Evolutionary conservation across 179 eudicot genomes (phyloP).

Genomic region (Pouteria campechiana): DNA sequence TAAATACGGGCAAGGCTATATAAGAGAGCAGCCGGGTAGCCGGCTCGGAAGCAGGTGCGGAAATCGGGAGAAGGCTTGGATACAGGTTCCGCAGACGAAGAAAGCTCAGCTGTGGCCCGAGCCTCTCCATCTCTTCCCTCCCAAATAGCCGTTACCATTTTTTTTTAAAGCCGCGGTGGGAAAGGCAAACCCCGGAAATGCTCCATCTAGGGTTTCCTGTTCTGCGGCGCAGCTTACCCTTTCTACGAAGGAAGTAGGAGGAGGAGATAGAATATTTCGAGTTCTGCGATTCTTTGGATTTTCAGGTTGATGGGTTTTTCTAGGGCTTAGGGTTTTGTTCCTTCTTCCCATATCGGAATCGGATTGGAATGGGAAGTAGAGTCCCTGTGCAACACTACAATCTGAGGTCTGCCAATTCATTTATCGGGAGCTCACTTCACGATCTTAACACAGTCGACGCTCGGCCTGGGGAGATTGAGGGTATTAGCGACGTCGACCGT

Average conservation of each 20-base stretch:
- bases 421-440: constrained; percentile 34
- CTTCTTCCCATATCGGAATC: too few relatives aligned
- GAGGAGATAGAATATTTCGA: background rate
- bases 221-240: too few relatives aligned
- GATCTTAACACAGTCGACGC: constrained; percentile 37
- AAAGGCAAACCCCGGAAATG: too few relatives aligned
- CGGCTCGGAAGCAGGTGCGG: constrained; percentile 24
- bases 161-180: too few relatives aligned
- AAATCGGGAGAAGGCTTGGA: constrained; percentile 26
- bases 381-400: constrained; percentile 49
- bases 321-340: background rate
- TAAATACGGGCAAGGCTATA: too few relatives aligned
- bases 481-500: constrained; percentile 29
- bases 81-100: background rate
- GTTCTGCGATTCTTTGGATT: background rate
- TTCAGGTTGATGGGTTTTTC: background rate
- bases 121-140: constrained; percentile 1
- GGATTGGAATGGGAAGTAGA: constrained; percentile 67
- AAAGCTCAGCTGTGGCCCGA: constrained; percentile 16
- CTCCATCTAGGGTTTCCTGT: too few relatives aligned
- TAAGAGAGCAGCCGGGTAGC: too few relatives aligned
- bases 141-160: too few relatives aligned
- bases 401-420: constrained; percentile 47
- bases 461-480: constrained; percentile 18
- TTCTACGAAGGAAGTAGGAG: background rate